These are phyloP conservation scores for Saccharomycopsis hybrid DNA, from an alignment of 1,139 yeast species.

Conservation along the genomic window DNA sequence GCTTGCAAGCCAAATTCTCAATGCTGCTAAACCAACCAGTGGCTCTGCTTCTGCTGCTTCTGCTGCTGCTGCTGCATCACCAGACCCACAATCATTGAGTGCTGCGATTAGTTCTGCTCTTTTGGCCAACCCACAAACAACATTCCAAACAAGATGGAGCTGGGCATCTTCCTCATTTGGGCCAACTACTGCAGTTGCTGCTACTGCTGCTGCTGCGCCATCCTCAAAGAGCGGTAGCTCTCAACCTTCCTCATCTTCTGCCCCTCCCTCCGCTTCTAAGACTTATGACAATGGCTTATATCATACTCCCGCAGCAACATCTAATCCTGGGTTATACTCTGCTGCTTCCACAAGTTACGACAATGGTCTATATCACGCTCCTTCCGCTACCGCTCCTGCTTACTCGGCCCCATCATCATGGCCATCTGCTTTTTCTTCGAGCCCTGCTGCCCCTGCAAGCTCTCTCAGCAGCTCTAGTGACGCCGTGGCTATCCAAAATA, in stretches of 20 bases:
- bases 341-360: not conserved
- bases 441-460: too few relatives aligned
- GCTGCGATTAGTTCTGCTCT: not conserved
- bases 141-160: not conserved
- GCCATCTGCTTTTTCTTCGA: too few relatives aligned
- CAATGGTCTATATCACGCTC: not conserved
- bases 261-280: conserved; percentile 1
- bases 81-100: not conserved
- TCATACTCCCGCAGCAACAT: not conserved
- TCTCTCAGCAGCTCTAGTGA: too few relatives aligned
- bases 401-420: too few relatives aligned
- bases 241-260: conserved; percentile 1
- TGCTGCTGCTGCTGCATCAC: not conserved
- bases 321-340: not conserved
- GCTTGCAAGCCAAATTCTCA: too few relatives aligned
- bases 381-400: too few relatives aligned
- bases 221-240: not conserved
- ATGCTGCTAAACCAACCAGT: not conserved
- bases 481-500: too few relatives aligned
- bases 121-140: not conserved
- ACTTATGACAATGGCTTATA: not conserved
- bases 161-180: too few relatives aligned
- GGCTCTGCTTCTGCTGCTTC: conserved; percentile 1
- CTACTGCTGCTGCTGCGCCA: not conserved
- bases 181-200: not conserved